Base-by-base conservation (phyloP, 176 grass and related monocot species). In the Urochloa ruziziensis region DNA sequence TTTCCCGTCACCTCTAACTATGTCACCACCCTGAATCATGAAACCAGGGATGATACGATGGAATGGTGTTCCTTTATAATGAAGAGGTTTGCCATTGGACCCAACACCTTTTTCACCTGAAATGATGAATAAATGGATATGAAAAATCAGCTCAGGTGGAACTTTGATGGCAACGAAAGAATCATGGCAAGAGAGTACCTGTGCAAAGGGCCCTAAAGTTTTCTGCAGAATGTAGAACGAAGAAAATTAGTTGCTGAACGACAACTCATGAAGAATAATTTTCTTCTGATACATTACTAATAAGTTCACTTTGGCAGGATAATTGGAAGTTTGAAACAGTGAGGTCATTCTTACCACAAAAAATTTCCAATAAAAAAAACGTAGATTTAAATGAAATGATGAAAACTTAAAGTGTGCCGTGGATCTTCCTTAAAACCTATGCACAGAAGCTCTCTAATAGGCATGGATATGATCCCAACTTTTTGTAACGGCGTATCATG, bases 201-300 rank as follows among this genome's bases (percentile, higher is more conserved):
- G 93, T 98, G 81, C 93, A 98, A 43, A 98, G 96, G 70, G 89
- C 83, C 83, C 96, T 93, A 67, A 98, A 98, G 72, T 98, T 98
- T 89, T 94, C 96, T 98, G 93, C 82, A 89, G 60, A 63, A 83
- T 23, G 42, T 27, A 67, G 10, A 85, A 60, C 21, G 36, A n/a
- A 63, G 27, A 70, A 62, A 27, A 54, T 86, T 46, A 88, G 72
- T 12, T 9, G 24, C 2, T 13, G 73, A 2, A 63, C 6, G 61
- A 51, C 30, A 75, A 58, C 62, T 42, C 36, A 37, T 73, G 53
- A 73, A 24, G 15, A 12, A 34, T 19, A 35, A 54, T 77, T 36
- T 46, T 32, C 36, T 72, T 71, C 56, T 0, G 16, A 11, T 17
- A 58, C 46, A 46, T 67, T 78, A 53, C 25, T 18, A 53, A 43